phyloP scores from a whole-genome alignment of 805 yeast species.

The Sugiyamaella chiloensis region DNA sequence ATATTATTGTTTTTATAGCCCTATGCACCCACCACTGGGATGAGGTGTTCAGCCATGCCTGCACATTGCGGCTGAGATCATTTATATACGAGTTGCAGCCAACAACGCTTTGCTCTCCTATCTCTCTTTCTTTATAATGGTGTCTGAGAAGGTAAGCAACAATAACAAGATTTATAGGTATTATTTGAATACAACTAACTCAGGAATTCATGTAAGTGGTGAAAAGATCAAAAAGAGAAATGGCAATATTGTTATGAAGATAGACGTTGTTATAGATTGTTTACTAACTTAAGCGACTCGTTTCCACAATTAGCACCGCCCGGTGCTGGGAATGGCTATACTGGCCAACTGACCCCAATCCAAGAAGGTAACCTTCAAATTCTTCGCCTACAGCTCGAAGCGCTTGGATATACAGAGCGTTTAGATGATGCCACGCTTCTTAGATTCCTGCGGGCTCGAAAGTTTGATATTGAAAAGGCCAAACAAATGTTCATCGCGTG shows the following conservation, averaged over 20 bases:
- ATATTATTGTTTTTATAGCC: background rate
- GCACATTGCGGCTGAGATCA: too few species aligned
- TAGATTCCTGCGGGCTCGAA: conserved; percentile 92
- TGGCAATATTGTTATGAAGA: background rate
- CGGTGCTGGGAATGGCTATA: conserved; percentile 67
- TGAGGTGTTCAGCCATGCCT: too few species aligned
- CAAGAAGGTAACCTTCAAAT: conserved; percentile 60
- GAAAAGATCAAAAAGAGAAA: background rate
- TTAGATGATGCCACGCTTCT: conserved; percentile 79
- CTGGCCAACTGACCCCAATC: conserved; percentile 70
- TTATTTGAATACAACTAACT: background rate
- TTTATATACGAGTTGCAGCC: too few species aligned
- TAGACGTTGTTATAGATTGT: background rate
- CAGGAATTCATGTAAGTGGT: conserved; percentile 21
- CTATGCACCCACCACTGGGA: too few species aligned
- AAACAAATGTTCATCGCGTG: conserved; percentile 79
- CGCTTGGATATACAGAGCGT: conserved; percentile 68
- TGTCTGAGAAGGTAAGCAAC: conserved; percentile 14
- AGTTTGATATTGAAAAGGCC: conserved; percentile 80
- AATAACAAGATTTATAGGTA: background rate
- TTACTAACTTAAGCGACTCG: conserved; percentile 40
- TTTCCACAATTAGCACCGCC: conserved; percentile 69
- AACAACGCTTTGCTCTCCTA: background rate
- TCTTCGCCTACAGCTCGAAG: conserved; percentile 55
- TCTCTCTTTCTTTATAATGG: background rate